Base-by-base conservation (phyloP, 2,329 filamentous ascomycete genomes). In the Cladosporium sp. region DNA sequence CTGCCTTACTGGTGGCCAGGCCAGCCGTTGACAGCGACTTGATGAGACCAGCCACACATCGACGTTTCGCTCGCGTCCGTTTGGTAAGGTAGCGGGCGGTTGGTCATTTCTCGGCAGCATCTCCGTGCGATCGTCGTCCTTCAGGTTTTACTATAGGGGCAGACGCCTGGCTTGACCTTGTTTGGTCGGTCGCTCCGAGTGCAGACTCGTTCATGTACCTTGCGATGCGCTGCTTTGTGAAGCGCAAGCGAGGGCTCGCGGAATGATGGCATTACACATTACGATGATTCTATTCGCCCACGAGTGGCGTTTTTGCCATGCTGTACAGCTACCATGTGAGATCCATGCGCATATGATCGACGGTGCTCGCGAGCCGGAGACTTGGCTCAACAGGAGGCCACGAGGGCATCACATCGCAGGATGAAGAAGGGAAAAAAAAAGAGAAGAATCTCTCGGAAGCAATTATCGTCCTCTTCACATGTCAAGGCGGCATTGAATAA, bases 111-210 rank as follows among this genome's bases (percentile, higher is more conserved):
- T 55, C 52, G 52, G 52, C 52, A 32, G 15, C 26, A 32, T 55
- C 52, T 34, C 52, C 52, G 52, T 28, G 28, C 28, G 52, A 55
- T 55, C 52, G 52, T 55, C 52, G 52, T 30, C 28, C 52, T 55
- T 55, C 52, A 55, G 52, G 52, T 55, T 55, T 55, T 55, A 55
- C 52, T 47, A 55, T 55, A 55, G 52, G 52, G 52, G 52, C 32
- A n/a, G 51, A 55, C 15, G 28, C 26, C 49, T 30, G 52, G 32
- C 32, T 55, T n/a, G 30, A 55, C 52, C 30, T 24, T 11, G 30
- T 54, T 47, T 55, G 52, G 52, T 32, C 26, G 52, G 52, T 32
- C 18, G 52, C 52, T 47, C 41, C 52, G 52, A 34, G 52, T 34
- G 28, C 52, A 30, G 28, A n/a, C 52, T 34, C 26, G 28, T 32